phyloP scores from a whole-genome alignment of 2,329 filamentous ascomycete genomes.

The Sordariomycetes sp. region DNA sequence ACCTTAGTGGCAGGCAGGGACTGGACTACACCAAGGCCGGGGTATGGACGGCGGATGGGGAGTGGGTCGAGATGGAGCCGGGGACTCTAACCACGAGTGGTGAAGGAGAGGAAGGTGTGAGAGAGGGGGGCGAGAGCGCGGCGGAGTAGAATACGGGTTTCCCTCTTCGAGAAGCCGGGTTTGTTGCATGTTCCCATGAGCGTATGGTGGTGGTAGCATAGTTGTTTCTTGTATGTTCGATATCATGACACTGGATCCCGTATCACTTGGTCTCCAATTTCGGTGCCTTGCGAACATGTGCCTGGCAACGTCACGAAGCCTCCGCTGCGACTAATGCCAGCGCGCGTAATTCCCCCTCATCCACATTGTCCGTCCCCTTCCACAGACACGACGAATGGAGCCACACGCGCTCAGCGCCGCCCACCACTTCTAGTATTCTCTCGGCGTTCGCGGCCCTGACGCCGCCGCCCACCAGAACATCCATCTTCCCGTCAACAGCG shows the following conservation, averaged over 20 bases:
- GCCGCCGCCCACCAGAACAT: constrained; percentile 43
- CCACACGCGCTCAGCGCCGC: constrained; percentile 3
- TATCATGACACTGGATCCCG: neutral
- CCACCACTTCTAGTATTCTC: constrained; percentile 1
- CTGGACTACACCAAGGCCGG: constrained; percentile 71
- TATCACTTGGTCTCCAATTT: neutral
- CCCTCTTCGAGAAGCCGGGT: neutral
- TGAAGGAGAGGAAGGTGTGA: constrained; percentile 12
- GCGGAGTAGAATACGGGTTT: neutral
- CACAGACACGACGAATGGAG: constrained; percentile 10
- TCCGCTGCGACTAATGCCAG: neutral
- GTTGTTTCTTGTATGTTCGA: neutral
- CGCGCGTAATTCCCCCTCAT: neutral
- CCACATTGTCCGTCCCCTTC: neutral
- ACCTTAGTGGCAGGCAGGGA: constrained; percentile 51
- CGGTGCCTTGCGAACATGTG: neutral
- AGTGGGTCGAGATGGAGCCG: constrained; percentile 55
- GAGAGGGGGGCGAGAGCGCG: neutral
- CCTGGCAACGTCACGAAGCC: neutral
- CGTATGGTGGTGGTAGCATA: neutral
- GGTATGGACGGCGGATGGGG: constrained; percentile 51
- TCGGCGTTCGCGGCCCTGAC: constrained; percentile 29
- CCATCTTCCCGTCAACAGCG: constrained; percentile 17
- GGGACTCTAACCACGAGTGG: constrained; percentile 42
- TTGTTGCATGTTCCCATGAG: neutral